phyloP scores from a whole-genome alignment of 1,284 basidiomycete genomes.

The Boletus calvinii region DNA sequence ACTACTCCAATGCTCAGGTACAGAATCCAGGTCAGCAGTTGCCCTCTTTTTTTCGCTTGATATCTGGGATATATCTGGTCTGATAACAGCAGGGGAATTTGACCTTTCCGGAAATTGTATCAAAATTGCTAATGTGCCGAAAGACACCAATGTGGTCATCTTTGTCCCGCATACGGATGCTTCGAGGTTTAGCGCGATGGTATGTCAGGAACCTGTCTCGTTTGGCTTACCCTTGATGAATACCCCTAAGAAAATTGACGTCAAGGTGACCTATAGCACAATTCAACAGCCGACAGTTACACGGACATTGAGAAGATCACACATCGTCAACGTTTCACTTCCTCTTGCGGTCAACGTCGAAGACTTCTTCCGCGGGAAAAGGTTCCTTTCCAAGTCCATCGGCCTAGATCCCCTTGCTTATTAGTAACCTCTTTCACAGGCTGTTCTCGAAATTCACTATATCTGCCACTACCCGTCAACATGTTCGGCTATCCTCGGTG shows the following conservation, averaged over 20 bases:
- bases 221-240: slow-evolving; percentile 5
- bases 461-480: slow-evolving; percentile 68
- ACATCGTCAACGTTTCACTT: slow-evolving; percentile 59
- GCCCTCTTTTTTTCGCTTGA: slow-evolving; percentile 4
- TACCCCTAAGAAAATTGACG: slow-evolving; percentile 54
- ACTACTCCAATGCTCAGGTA: slow-evolving; percentile 44
- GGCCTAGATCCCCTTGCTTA: background rate
- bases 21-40: slow-evolving; percentile 37
- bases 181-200: slow-evolving; percentile 56
- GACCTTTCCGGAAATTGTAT: slow-evolving; percentile 45
- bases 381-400: slow-evolving; percentile 37
- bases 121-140: slow-evolving; percentile 45
- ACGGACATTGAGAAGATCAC: slow-evolving; percentile 52
- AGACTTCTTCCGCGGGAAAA: slow-evolving; percentile 78
- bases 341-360: slow-evolving; percentile 83
- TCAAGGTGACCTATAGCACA: slow-evolving; percentile 64
- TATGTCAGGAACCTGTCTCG: slow-evolving; percentile 29
- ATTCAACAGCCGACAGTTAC: slow-evolving; percentile 47
- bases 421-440: slow-evolving; percentile 38
- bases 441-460: slow-evolving; percentile 80
- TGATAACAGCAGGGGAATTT: slow-evolving; percentile 21
- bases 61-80: slow-evolving; percentile 15
- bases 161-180: slow-evolving; percentile 62
- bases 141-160: slow-evolving; percentile 46
- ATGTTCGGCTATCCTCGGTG: slow-evolving; percentile 64